phyloP scores from a whole-genome alignment of 2,329 filamentous ascomycete genomes.

The Aureobasidium sp. region DNA sequence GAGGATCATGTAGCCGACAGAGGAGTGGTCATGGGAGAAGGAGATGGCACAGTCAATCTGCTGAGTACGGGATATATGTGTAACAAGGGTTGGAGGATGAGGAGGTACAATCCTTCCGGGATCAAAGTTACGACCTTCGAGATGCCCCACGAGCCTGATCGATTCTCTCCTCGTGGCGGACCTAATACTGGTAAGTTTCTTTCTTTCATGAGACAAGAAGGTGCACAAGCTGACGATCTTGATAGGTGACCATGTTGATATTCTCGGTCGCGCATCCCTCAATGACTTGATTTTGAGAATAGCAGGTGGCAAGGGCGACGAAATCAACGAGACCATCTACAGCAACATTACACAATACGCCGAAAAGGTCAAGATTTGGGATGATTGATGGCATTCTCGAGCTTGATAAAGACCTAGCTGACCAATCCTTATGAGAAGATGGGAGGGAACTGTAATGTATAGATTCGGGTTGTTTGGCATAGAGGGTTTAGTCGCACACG shows the following conservation, averaged over 20 bases:
- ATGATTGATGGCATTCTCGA: conserved; percentile 40
- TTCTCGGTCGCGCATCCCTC: conserved; percentile 76
- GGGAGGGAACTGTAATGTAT: background rate
- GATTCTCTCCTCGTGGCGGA: conserved; percentile 73
- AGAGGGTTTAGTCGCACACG: background rate
- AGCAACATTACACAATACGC: conserved; percentile 80
- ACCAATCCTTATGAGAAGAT: background rate
- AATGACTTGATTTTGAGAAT: conserved; percentile 87
- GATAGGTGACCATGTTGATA: conserved; percentile 88
- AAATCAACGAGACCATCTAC: conserved; percentile 68
- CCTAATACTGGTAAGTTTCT: conserved; percentile 51
- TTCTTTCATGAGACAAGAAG: background rate
- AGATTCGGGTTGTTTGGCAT: background rate
- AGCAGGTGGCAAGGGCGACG: conserved; percentile 74
- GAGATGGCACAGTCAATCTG: conserved; percentile 93
- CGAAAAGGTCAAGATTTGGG: conserved; percentile 73
- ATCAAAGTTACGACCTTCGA: conserved; percentile 79
- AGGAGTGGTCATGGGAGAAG: conserved; percentile 91
- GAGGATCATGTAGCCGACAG: conserved; percentile 73
- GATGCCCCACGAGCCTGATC: conserved; percentile 93
- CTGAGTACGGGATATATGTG: conserved; percentile 95
- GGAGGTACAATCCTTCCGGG: conserved; percentile 84
- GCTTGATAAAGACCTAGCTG: background rate
- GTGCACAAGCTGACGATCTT: background rate
- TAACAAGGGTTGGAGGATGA: conserved; percentile 86